These are phyloP conservation scores for Friedmanniomyces simplex DNA, from an alignment of 495 filamentous ascomycete genomes.

Conservation along the genomic window DNA sequence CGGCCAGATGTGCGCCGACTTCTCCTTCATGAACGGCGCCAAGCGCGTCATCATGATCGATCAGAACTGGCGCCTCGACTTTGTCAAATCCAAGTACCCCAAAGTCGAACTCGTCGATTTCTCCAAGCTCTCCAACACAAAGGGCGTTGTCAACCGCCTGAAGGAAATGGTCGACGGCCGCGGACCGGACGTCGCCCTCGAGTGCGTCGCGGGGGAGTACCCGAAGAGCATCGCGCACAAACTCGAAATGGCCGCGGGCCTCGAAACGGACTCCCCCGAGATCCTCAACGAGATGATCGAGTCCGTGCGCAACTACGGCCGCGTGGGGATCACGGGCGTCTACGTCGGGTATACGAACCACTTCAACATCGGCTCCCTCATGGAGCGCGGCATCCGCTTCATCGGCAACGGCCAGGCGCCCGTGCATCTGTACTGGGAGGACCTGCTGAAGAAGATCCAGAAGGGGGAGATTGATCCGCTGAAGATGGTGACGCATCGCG, in stretches of 20 bases:
- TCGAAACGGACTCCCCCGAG: constrained; percentile 81
- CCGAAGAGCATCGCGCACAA: constrained; percentile 74
- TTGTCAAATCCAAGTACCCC: constrained; percentile 52
- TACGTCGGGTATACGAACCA: constrained; percentile 57
- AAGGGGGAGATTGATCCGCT: constrained; percentile 62
- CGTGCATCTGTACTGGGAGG: constrained; percentile 74
- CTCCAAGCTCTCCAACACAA: constrained; percentile 39
- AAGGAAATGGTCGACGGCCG: constrained; percentile 58
- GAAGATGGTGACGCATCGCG: constrained; percentile 70
- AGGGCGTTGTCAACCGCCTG: constrained; percentile 56
- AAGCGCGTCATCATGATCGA: constrained; percentile 73
- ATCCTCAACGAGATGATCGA: constrained; percentile 83
- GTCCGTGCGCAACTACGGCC: constrained; percentile 62
- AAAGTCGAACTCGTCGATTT: constrained; percentile 52
- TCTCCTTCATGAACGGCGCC: constrained; percentile 61
- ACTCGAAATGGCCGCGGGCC: constrained; percentile 59
- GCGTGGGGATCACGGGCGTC: constrained; percentile 67
- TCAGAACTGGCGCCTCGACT: constrained; percentile 63
- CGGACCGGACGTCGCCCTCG: constrained; percentile 68
- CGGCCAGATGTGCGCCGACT: constrained; percentile 71
- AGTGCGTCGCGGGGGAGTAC: constrained; percentile 79
- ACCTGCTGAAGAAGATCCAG: constrained; percentile 59
- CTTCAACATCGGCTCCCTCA: constrained; percentile 48
- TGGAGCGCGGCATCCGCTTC: constrained; percentile 75
- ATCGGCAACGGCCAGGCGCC: constrained; percentile 80